phyloP scores from a whole-genome alignment of 352 stramenopile species.

The Phytophthora colocasiae region DNA sequence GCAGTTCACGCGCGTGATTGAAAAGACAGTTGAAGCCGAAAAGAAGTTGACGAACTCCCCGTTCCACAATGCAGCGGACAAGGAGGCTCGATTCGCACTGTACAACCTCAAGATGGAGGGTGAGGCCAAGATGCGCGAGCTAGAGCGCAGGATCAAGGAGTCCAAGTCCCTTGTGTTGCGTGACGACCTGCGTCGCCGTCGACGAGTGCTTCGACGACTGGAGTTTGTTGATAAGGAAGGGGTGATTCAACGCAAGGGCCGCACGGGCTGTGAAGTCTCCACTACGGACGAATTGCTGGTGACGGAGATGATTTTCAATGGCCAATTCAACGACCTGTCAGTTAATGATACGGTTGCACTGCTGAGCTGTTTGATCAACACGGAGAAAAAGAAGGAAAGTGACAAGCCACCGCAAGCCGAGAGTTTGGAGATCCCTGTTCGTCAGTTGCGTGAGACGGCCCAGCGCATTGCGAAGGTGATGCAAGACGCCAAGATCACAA shows the following conservation, averaged over 20 bases:
- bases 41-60: slow-evolving; percentile 67
- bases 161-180: slow-evolving; percentile 97
- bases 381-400: slow-evolving; percentile 93
- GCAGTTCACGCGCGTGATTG: slow-evolving; percentile 91
- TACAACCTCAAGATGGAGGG: slow-evolving; percentile 95
- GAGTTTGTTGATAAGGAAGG: slow-evolving; percentile 96
- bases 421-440: slow-evolving; percentile 87
- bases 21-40: slow-evolving; percentile 80
- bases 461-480: slow-evolving; percentile 92
- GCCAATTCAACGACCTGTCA: slow-evolving; percentile 98
- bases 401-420: slow-evolving; percentile 84
- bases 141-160: slow-evolving; percentile 95
- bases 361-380: slow-evolving; percentile 97
- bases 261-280: slow-evolving; percentile 98
- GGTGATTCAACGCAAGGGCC: slow-evolving; percentile 99
- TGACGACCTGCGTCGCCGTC: slow-evolving; percentile 95
- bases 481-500: slow-evolving; percentile 92
- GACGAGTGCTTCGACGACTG: slow-evolving; percentile 95
- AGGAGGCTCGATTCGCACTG: slow-evolving; percentile 79
- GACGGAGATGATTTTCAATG: slow-evolving; percentile 99
- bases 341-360: slow-evolving; percentile 97
- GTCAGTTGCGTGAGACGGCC: slow-evolving; percentile 95
- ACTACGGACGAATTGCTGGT: slow-evolving; percentile 98
- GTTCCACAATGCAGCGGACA: slow-evolving; percentile 82
- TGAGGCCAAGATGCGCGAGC: slow-evolving; percentile 91